These are phyloP conservation scores for Aspergillus saccharolyticus DNA, from an alignment of 495 filamentous ascomycete genomes.

Conservation along the genomic window DNA sequence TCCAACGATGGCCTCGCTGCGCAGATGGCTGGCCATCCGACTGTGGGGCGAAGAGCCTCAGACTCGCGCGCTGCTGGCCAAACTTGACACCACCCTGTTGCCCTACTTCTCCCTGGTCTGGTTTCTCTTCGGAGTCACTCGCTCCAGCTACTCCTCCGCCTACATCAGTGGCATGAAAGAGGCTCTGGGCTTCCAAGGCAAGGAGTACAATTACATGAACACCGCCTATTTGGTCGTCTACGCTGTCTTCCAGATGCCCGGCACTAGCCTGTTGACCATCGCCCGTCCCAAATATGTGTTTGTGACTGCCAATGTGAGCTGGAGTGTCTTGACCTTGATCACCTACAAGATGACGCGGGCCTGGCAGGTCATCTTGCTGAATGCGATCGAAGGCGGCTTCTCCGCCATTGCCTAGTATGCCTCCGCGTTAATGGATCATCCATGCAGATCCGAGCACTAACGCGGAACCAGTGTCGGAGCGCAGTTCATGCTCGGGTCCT, in stretches of 20 bases:
- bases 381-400: slow-evolving; percentile 33
- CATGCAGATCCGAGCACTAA: not conserved
- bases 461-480: slow-evolving; percentile 21
- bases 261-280: slow-evolving; percentile 29
- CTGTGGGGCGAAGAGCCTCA: slow-evolving; percentile 27
- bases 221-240: slow-evolving; percentile 35
- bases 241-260: slow-evolving; percentile 35
- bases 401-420: slow-evolving; percentile 34
- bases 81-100: slow-evolving; percentile 29
- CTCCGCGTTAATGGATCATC: not conserved
- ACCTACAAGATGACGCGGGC: slow-evolving; percentile 31
- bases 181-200: slow-evolving; percentile 30
- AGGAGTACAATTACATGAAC: slow-evolving; percentile 37
- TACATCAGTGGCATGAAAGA: slow-evolving; percentile 39
- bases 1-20: slow-evolving; percentile 9
- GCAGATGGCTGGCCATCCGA: slow-evolving; percentile 19
- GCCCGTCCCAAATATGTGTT: slow-evolving; percentile 32
- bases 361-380: slow-evolving; percentile 33
- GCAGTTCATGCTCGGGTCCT: slow-evolving; percentile 27
- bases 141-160: slow-evolving; percentile 34
- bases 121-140: slow-evolving; percentile 34
- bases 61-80: slow-evolving; percentile 27
- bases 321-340: slow-evolving; percentile 31
- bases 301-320: slow-evolving; percentile 29
- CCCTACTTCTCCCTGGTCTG: slow-evolving; percentile 35